Base-by-base conservation (phyloP, 164 flowering plant genomes). In the Akebia trifoliata region DNA sequence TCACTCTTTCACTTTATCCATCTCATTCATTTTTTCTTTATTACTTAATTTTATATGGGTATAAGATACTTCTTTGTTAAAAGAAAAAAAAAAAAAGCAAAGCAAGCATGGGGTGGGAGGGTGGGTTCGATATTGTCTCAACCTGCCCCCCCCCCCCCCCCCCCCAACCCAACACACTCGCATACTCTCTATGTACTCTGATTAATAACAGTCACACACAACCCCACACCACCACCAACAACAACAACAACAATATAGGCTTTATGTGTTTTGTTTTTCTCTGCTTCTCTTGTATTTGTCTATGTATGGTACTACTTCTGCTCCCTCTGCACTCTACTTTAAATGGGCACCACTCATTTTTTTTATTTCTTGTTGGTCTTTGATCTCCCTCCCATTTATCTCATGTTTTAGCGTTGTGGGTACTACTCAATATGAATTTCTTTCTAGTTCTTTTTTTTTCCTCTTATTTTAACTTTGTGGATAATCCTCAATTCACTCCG, bases 71-170 rank as follows among this genome's bases (percentile, higher is more conserved):
- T n/a, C n/a, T n/a, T n/a, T n/a, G n/a, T n/a, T n/a, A n/a, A n/a
- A n/a, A 64, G 53, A 50, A 45, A 53, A 32, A 53, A 58, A 30
- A 21, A 59, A 56, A 38, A 57, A 18, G 37, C 57, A 66, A 51
- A 48, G 20, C 66, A 52, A 60, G 72, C 25, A 21, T 30, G 60
- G 65, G 43, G 70, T 62, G 66, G 64, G 63, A 56, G 69, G 46
- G 74, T 69, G 75, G 80, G 78, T 68, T 61, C 57, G 68, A 78
- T 73, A 67, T 71, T 76, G 77, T 76, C 74, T 68, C 71, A 57
- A 55, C 66, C 75, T 48, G 76, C 75, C 69, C 75, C 79, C 86
- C 83, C 68, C 72, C n/a, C n/a, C n/a, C n/a, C n/a, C n/a, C n/a
- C n/a, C n/a, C n/a, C n/a, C n/a, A n/a, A 60, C 64, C 57, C 64